Conservation (phyloP, 768 basidiomycete genomes). For the Serendipita vermifera region DNA sequence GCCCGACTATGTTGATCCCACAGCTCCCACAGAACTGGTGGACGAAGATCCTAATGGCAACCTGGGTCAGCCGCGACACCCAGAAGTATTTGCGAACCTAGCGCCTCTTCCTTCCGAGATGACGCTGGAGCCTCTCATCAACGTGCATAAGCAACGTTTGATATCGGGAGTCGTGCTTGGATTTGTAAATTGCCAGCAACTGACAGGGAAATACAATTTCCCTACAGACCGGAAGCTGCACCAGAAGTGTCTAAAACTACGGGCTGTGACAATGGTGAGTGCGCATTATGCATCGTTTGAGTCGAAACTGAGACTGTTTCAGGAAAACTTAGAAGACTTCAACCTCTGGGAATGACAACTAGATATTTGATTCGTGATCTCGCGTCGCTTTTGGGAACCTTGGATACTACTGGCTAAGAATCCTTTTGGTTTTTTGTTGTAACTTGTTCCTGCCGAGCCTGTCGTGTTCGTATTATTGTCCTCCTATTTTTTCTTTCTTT, state of each 20-base stretch:
- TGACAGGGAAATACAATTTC: slow-evolving; percentile 59
- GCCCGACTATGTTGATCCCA: slow-evolving; percentile 74
- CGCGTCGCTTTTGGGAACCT: slow-evolving; percentile 12
- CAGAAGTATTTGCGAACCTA: slow-evolving; percentile 66
- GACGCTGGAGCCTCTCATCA: slow-evolving; percentile 74
- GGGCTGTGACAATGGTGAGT: slow-evolving; percentile 39
- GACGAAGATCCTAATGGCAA: slow-evolving; percentile 47
- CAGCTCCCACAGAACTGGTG: slow-evolving; percentile 56
- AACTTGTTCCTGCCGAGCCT: not conserved
- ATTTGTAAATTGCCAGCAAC: slow-evolving; percentile 69
- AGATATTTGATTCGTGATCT: no score
- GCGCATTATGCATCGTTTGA: not conserved
- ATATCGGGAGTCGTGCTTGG: slow-evolving; percentile 71
- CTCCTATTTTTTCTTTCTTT: not conserved
- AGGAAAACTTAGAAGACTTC: no score
- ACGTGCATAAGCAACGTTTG: slow-evolving; percentile 76
- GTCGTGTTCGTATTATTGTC: not conserved
- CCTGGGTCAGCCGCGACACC: slow-evolving; percentile 57
- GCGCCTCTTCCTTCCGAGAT: slow-evolving; percentile 61
- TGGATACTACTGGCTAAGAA: not conserved
- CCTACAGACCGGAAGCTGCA: slow-evolving; percentile 63
- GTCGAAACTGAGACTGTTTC: not conserved
- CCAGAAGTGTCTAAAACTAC: slow-evolving; percentile 57
- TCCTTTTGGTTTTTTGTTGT: not conserved
- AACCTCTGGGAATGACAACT: no score